A percentile compares a stretch with the other conserved stretches of the same genome.
phyloP scores from a whole-genome alignment of 345 rosid species.

The Eucalyptus rudis region DNA sequence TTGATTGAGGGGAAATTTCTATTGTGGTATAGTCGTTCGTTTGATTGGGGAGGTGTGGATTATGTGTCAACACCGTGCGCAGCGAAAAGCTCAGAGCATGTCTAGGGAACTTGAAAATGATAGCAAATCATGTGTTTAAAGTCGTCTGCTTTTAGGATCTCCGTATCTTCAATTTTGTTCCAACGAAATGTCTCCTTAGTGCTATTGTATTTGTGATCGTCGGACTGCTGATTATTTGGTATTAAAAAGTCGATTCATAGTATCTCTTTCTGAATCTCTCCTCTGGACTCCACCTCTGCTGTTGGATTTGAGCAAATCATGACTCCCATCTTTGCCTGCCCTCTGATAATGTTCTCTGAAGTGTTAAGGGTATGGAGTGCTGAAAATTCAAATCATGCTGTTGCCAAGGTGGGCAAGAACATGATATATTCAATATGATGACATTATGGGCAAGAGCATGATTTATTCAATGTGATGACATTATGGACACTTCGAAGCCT shows the following conservation, averaged over 20 bases:
- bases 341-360: background rate
- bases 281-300: background rate
- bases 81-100: background rate
- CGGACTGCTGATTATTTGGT: background rate
- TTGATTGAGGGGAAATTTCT: conserved; percentile 1
- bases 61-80: background rate
- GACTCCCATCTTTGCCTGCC: background rate
- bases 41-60: background rate
- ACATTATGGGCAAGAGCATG: background rate
- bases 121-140: background rate
- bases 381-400: background rate
- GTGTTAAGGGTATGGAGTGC: background rate
- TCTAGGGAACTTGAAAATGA: background rate
- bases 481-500: background rate
- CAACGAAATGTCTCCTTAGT: background rate
- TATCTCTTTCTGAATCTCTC: background rate
- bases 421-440: background rate
- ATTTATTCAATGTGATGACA: background rate
- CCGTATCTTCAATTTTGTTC: background rate
- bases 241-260: background rate
- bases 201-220: background rate
- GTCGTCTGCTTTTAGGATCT: background rate
- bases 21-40: background rate
- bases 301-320: background rate
- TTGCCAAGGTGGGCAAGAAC: background rate